Conservation (phyloP, 305 asterid species). For the Fraxinus platypoda region DNA sequence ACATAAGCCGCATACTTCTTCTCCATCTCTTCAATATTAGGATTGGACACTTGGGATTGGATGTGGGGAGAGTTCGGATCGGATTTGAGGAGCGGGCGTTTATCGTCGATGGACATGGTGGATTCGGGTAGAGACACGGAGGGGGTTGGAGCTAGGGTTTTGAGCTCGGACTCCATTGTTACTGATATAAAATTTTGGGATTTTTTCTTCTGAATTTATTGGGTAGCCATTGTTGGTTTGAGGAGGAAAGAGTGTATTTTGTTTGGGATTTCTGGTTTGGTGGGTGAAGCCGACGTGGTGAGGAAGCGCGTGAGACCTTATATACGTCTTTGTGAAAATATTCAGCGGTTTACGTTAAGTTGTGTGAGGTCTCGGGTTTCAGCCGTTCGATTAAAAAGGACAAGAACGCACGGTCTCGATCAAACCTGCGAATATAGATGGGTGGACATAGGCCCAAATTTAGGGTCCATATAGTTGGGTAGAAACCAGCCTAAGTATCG, state of each 20-base stretch:
- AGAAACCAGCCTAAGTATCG: background rate
- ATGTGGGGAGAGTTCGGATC: slow-evolving; percentile 32
- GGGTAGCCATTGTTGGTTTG: background rate
- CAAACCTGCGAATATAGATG: background rate
- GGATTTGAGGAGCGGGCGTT: slow-evolving; percentile 68
- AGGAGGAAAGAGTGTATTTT: background rate
- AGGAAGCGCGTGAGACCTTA: background rate
- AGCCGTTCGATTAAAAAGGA: background rate
- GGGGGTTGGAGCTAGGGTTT: slow-evolving; percentile 39
- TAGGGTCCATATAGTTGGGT: background rate
- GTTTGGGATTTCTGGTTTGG: background rate
- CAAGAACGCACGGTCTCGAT: background rate
- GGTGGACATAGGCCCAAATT: background rate
- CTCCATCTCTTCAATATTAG: slow-evolving; percentile 66
- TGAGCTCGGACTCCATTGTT: slow-evolving; percentile 63
- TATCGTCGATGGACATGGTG: slow-evolving; percentile 37
- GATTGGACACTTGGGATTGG: slow-evolving; percentile 17
- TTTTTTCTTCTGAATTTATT: background rate
- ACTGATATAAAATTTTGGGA: background rate
- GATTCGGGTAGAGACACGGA: slow-evolving; percentile 29
- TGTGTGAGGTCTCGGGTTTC: background rate
- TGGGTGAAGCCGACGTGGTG: background rate
- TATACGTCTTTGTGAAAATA: background rate
- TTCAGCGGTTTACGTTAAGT: background rate
- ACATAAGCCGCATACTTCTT: slow-evolving; percentile 70